Conservation (phyloP, 257 asterid genomes). For the Gentiana dahurica region DNA sequence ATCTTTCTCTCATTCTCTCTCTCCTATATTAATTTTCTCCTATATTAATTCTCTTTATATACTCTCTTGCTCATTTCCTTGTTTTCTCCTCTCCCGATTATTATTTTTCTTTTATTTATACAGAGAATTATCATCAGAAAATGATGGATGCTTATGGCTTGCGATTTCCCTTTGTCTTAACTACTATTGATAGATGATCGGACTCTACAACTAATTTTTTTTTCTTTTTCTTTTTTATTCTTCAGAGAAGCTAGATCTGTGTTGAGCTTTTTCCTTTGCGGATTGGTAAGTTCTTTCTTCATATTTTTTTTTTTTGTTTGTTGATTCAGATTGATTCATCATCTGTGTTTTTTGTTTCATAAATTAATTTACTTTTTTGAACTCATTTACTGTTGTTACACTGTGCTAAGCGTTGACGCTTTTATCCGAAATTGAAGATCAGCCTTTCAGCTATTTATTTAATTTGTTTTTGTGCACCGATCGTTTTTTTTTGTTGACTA, state of each 20-base stretch:
- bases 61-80: too few species aligned
- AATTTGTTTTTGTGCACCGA: too few species aligned
- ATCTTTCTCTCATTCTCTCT: slow-evolving; percentile 29
- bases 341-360: background rate
- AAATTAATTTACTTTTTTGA: background rate
- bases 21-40: slow-evolving; percentile 11
- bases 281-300: slow-evolving; percentile 8
- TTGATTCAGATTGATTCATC: background rate
- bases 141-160: slow-evolving; percentile 7
- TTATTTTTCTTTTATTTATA: background rate
- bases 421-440: too few species aligned
- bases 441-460: too few species aligned
- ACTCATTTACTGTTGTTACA: slow-evolving; percentile 2
- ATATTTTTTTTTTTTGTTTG: background rate
- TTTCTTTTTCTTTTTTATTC: background rate
- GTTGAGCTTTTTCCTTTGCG: background rate
- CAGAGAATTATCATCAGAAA: slow-evolving; percentile 3
- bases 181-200: background rate
- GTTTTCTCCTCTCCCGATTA: background rate
- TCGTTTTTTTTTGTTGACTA: background rate
- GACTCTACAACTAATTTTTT: slow-evolving; percentile 5
- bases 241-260: slow-evolving; percentile 1
- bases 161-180: background rate
- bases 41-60: background rate
- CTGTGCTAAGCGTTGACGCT: slow-evolving; percentile 6